phyloP scores from a whole-genome alignment of 108 stramenopile species.

The Cyclotella atomus region DNA sequence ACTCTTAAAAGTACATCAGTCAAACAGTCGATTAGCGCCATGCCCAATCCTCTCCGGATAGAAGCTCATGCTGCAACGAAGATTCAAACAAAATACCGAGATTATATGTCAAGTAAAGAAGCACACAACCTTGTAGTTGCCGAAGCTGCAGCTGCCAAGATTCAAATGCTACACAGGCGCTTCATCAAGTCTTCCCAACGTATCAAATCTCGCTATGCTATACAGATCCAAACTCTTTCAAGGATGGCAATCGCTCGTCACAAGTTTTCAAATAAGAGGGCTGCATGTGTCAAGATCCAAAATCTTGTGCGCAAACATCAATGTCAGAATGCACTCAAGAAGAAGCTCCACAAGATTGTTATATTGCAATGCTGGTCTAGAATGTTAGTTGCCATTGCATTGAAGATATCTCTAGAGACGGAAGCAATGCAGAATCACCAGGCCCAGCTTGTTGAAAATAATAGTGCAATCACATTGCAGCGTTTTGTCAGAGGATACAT shows the following conservation, averaged over 20 bases:
- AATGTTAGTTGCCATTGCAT: not conserved
- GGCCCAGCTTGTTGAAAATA: not conserved
- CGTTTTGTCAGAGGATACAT: constrained; percentile 23
- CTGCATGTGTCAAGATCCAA: constrained; percentile 2
- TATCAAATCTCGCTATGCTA: no score
- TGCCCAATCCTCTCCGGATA: not conserved
- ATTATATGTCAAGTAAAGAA: no score
- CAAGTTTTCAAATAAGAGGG: not conserved
- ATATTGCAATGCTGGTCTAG: constrained; percentile 8
- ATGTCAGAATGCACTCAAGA: not conserved
- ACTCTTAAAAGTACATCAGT: not conserved
- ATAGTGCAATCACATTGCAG: constrained; percentile 30
- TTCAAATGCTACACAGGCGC: no score
- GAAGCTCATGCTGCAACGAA: constrained; percentile 1
- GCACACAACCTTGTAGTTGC: no score
- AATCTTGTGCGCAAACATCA: constrained; percentile 1
- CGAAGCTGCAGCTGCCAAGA: no score
- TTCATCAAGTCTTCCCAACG: no score
- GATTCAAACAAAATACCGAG: not conserved
- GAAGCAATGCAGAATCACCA: not conserved
- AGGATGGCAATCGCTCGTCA: not conserved
- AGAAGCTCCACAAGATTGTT: constrained; percentile 1
- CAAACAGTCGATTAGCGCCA: no score
- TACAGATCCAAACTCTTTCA: no score
- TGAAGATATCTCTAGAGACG: not conserved